Evolutionary conservation across 2,329 filamentous ascomycete genomes (phyloP), one percentile per base, ranked within the genome.

Genomic region (Aspergillus sp.): DNA sequence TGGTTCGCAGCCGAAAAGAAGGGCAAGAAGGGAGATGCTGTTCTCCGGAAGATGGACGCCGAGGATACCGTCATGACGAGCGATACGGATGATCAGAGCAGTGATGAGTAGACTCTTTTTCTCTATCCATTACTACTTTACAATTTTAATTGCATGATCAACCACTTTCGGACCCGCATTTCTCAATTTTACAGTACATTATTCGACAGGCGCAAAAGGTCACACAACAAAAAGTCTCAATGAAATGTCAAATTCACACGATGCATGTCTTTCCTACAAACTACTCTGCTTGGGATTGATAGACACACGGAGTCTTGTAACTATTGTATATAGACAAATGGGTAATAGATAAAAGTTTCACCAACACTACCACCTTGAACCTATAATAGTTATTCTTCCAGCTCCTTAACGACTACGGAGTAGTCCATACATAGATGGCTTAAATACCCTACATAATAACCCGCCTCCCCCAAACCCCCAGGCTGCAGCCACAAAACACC

Each of bases 1-100:
- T 81, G 78, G 73, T 77, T 80, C 63, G 73, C 76, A 21, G 78
- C 77, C 3, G 78, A 80, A 62, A 80, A 76, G 62, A 75, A 73
- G 59, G 78, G 78, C 25, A 69, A 69, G 58, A 79, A 78, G 64
- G 76, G 77, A 1, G 77, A 79, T 66, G 67, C 67, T 5, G 68
- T 68, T n/a, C 66, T 80, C 49, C 71, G 72, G 41, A 69, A 72
- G 59, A 75, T 78, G 72, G 77, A 78, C 50, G 62, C 69, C 32
- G 74, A 75, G 41, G 73, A 77, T 48, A 67, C 62, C 8, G 66
- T 60, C 38, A 59, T 73, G 58, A 73, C 71, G n/a, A 74, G 74
- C 52, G 72, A 73, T 44, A 68, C 68, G 6, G 73, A 77, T 66
- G 74, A 76, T 58, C 71, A 72, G 58, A 73, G 70, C 51, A 73